Conservation (phyloP, 768 basidiomycete species). For the Kwoniella pini region DNA sequence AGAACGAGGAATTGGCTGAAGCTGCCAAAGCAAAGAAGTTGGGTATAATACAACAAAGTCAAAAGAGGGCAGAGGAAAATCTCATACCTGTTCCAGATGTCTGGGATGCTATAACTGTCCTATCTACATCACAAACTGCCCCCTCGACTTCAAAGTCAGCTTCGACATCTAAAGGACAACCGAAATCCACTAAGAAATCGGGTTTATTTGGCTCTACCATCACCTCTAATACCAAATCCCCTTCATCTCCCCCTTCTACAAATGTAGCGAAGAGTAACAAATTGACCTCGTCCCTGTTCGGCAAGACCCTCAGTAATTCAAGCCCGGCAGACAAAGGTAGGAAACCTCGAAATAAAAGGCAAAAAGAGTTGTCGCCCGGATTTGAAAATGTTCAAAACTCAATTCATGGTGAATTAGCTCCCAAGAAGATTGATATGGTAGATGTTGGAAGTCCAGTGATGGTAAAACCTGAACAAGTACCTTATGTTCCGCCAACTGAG, state of each 20-base stretch:
- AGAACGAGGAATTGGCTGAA: conserved; percentile 56
- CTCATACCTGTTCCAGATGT: conserved; percentile 15
- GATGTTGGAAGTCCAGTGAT: background rate
- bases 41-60: background rate
- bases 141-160: no score
- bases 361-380: conserved; percentile 13
- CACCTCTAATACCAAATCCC: background rate
- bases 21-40: background rate
- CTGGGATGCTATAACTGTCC: conserved; percentile 19
- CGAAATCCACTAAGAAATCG: conserved; percentile 42
- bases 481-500: conserved; percentile 71
- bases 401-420: conserved; percentile 12
- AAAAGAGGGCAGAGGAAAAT: background rate
- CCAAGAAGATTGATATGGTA: background rate
- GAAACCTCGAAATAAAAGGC: background rate
- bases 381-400: conserved; percentile 16
- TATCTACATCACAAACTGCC: conserved; percentile 3
- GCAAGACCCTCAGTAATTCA: background rate
- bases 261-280: conserved; percentile 4
- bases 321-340: background rate
- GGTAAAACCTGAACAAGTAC: conserved; percentile 64
- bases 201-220: conserved; percentile 33
- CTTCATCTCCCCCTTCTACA: background rate
- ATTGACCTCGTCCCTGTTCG: conserved; percentile 16
- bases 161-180: background rate